These are phyloP conservation scores for Gigaspora rosea DNA, from an alignment of 192 early-diverging fungal species.

Conservation along the genomic window DNA sequence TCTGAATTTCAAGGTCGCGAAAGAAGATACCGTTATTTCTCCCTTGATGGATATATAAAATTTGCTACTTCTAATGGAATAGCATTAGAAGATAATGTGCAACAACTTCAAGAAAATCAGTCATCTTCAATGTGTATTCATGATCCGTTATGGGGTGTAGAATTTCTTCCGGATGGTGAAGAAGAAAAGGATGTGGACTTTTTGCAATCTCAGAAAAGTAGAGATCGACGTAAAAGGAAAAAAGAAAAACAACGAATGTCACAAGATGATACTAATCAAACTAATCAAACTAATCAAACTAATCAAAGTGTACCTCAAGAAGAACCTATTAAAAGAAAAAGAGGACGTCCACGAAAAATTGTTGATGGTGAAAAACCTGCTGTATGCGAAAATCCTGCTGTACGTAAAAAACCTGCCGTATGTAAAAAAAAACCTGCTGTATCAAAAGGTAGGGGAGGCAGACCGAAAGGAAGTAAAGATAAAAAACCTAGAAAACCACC, in stretches of 20 bases:
- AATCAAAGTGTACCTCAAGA: not conserved
- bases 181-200: slow-evolving; percentile 16
- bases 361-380: not conserved
- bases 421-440: not conserved
- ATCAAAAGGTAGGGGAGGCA: not conserved
- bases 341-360: slow-evolving; percentile 15
- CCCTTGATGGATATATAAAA: slow-evolving; percentile 39
- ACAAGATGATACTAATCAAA: not conserved
- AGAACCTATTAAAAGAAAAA: not conserved
- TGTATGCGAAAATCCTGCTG: not conserved
- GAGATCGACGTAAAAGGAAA: slow-evolving; percentile 17
- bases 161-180: slow-evolving; percentile 1
- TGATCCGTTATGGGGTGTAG: not conserved
- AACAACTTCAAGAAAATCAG: not conserved
- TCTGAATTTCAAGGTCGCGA: slow-evolving; percentile 67
- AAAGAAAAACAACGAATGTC: not conserved
- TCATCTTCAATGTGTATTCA: not conserved
- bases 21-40: slow-evolving; percentile 64
- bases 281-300: not conserved
- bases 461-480: not conserved
- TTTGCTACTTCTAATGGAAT: slow-evolving; percentile 33
- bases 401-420: not conserved
- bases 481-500: not conserved
- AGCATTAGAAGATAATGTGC: not conserved
- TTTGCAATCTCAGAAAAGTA: not conserved